These are phyloP conservation scores for Forsythia suspensa DNA, from an alignment of 257 asterid species.

Conservation along the genomic window DNA sequence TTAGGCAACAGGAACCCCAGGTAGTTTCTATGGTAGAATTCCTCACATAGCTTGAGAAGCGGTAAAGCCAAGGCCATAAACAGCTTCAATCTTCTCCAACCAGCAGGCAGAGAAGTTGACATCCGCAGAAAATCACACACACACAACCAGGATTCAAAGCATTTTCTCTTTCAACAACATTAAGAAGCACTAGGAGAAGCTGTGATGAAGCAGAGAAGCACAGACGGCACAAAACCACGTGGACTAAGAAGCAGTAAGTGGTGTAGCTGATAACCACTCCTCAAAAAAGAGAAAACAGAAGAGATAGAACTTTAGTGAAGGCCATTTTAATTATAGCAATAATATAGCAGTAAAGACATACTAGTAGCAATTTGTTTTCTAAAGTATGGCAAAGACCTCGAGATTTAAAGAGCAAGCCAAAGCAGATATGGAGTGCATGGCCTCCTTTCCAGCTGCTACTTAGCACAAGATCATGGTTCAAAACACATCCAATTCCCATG, in stretches of 20 bases:
- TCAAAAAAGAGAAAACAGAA: constrained; percentile 17
- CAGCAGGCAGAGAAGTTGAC: constrained; percentile 14
- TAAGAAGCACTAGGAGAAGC: constrained; percentile 20
- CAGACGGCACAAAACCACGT: constrained; percentile 16
- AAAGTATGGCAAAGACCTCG: constrained; percentile 29
- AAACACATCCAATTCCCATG: constrained; percentile 13
- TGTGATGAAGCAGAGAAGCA: constrained; percentile 26
- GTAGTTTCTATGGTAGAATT: neutral
- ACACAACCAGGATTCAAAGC: neutral
- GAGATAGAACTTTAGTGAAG: constrained; percentile 14
- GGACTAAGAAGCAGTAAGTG: constrained; percentile 26
- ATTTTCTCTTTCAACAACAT: constrained; percentile 10
- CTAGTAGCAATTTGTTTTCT: constrained; percentile 1
- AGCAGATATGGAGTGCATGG: constrained; percentile 18
- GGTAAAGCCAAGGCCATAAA: neutral
- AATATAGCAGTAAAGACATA: constrained; percentile 1
- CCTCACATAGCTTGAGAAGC: neutral
- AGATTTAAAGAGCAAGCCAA: constrained; percentile 12
- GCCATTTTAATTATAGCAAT: neutral
- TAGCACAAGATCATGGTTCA: constrained; percentile 21
- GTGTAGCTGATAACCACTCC: constrained; percentile 35
- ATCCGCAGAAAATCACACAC: neutral
- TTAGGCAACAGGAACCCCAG: neutral
- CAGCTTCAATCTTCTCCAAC: constrained; percentile 24
- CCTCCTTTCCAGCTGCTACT: constrained; percentile 15